Base-by-base conservation (phyloP, 169 alveolate genomes). In the Plasmodium falciparum region DNA sequence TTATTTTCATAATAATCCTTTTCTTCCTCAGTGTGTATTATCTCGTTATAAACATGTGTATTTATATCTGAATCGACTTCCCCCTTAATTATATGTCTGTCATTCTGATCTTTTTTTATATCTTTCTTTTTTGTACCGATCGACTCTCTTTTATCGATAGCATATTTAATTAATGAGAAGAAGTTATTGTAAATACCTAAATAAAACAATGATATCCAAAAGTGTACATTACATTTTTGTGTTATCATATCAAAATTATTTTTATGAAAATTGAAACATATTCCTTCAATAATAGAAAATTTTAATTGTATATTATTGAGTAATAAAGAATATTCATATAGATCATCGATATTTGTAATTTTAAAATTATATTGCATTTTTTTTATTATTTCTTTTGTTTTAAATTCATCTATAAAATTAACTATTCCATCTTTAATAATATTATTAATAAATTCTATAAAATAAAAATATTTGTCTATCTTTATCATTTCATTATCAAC, bases 151-250 rank as follows among this genome's bases (percentile, higher is more conserved):
- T 17, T 69, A 63, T 83, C 91, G 13, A 83, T 24, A n/a, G 91
- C 91, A 24, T 83, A 83, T 50, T 83, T 83, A 58, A 43, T 69
- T 69, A 83, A 69, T 45, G 56, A 69, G 26, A 83, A 83, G 47
- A 83, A 83, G 26, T 83, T 52, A 49, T 83, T 83, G 65, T 83
- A 83, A 69, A 83, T 72, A 4, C 91, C 91, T 59, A 83, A 83
- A 29, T 83, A 83, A 58, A 83, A 83, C 11, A 83, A 71, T 5
- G 85, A 83, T 15, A 56, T 70, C 91, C 91, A 83, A 69, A 83
- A 83, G 3, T 56, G 15, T 61, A 83, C 45, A 63, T 62, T 67
- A 69, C 70, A 69, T 69, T 83, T 83, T 15, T 67, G 61, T 47
- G 91, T 61, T 22, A 83, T 22, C 1, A 63, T 15, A 26, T 83